Evolutionary conservation across 768 basidiomycete species (phyloP), one percentile per base, ranked within the genome.

Genomic region (Cystofilobasidium capitatum): DNA sequence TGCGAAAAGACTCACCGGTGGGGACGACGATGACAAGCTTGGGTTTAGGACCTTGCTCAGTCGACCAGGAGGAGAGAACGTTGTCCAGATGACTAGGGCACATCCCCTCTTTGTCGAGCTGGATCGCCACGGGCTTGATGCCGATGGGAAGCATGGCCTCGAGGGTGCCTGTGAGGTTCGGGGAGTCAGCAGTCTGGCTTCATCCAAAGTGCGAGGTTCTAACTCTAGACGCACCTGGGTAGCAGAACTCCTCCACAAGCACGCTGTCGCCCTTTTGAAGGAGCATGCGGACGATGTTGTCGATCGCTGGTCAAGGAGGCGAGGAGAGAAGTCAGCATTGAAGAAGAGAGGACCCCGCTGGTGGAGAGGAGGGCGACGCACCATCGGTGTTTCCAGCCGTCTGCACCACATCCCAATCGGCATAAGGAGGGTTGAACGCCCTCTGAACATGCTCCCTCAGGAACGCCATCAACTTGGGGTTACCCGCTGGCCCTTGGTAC

Each of bases 11-110:
- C 49, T 54, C 47, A 14, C 66, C 66, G 31, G 66, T 62, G 12
- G 61, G 47, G 35, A 68, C 66, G 54, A 62, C 29, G 49, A 62
- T 40, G 49, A 62, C 59, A 37, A 68, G 13, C 17, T 35, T 16
- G 14, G 44, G 44, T 17, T 62, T 68, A 12, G 39, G 37, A 2
- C 66, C 61, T 4, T 36, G 47, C n/a, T 54, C 35, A 35, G 7
- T 26, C 1, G 33, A 10, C 66, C 66, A 68, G 9, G 26, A 20
- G 14, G 59, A 55, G 5, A 68, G 61, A 12, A 62, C 59, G 1
- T 24, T 31, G 59, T 68, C 66, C 47, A 68, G 17, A 29, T 14
- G 16, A 7, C 17, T 5, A 0, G 22, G 7, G 24, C 62, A 45
- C 22, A 65, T n/a, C 24, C 66, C 66, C 33, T 68, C 66, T 0